Percentiles rank a stretch among this genome's conserved stretches.
Conservation (phyloP, 129 eudicot species). For the Artemisia annua region DNA sequence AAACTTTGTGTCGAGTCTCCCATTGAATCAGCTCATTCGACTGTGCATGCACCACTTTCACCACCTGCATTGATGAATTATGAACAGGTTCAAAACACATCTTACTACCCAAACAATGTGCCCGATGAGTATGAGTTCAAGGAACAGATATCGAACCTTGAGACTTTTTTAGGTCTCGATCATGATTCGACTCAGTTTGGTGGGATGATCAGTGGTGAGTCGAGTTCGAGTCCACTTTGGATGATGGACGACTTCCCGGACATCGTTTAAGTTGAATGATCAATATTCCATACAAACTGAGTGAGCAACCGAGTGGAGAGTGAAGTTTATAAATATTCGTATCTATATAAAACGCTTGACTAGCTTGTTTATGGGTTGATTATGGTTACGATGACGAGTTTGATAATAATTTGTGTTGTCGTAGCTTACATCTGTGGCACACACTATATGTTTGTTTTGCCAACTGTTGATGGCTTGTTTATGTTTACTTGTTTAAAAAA, state of each 20-base stretch:
- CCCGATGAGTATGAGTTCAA: conserved; percentile 41
- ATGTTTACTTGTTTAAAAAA: neutral
- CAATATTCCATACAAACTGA: neutral
- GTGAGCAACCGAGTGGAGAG: conserved; percentile 11
- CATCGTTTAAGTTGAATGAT: conserved; percentile 14
- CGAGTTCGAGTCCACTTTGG: conserved; percentile 43
- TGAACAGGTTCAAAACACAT: conserved; percentile 18
- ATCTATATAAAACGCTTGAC: conserved; percentile 1
- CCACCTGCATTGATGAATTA: conserved; percentile 18
- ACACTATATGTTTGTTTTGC: neutral
- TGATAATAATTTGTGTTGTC: conserved; percentile 27
- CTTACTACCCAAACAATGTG: conserved; percentile 18
- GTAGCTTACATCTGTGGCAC: neutral
- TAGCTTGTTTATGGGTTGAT: conserved; percentile 10
- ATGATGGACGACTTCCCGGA: conserved; percentile 48
- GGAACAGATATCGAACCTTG: conserved; percentile 63
- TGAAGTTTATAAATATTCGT: neutral
- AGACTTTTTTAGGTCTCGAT: conserved; percentile 60
- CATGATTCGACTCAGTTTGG: conserved; percentile 38
- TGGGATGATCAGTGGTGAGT: conserved; percentile 29
- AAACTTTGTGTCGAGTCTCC: conserved; percentile 27
- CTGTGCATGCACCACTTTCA: conserved; percentile 4
- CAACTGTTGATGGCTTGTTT: neutral
- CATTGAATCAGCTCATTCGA: conserved; percentile 28
- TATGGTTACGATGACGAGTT: conserved; percentile 11